phyloP scores from a whole-genome alignment of 768 basidiomycete genomes.

The Pisolithus orientalis region DNA sequence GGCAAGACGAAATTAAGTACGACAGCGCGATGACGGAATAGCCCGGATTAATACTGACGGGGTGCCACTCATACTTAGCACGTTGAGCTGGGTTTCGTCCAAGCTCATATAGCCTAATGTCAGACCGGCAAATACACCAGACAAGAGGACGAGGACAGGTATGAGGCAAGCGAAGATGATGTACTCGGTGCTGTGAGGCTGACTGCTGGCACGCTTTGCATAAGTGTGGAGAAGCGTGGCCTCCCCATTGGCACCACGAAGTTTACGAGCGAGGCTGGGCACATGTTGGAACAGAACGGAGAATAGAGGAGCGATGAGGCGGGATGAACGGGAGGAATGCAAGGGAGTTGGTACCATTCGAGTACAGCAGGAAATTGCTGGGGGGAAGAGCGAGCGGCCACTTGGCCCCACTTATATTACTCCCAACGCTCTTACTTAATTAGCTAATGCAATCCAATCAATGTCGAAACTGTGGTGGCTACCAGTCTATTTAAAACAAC shows the following conservation, averaged over 20 bases:
- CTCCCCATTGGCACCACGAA: constrained; percentile 7
- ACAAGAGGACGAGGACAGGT: constrained; percentile 75
- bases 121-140: constrained; percentile 86
- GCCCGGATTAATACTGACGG: constrained; percentile 43
- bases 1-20: background rate
- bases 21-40: background rate
- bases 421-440: background rate
- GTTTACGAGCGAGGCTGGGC: constrained; percentile 29
- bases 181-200: constrained; percentile 21
- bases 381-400: background rate
- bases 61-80: constrained; percentile 79
- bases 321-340: constrained; percentile 33
- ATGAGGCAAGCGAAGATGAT: constrained; percentile 55
- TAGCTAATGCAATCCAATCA: background rate
- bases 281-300: constrained; percentile 42
- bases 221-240: constrained; percentile 18
- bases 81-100: constrained; percentile 88
- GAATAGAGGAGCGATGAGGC: constrained; percentile 38
- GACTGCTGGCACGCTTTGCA: constrained; percentile 24
- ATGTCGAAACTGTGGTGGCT: no score
- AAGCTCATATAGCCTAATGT: constrained; percentile 91
- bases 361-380: constrained; percentile 6
- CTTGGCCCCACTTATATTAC: background rate
- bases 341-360: constrained; percentile 36
- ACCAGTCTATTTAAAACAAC: no score